A percentile compares a stretch with the other conserved stretches of the same genome.
These are phyloP conservation scores for Vitis vinifera DNA, from an alignment of 164 flowering plant species.

Conservation along the genomic window DNA sequence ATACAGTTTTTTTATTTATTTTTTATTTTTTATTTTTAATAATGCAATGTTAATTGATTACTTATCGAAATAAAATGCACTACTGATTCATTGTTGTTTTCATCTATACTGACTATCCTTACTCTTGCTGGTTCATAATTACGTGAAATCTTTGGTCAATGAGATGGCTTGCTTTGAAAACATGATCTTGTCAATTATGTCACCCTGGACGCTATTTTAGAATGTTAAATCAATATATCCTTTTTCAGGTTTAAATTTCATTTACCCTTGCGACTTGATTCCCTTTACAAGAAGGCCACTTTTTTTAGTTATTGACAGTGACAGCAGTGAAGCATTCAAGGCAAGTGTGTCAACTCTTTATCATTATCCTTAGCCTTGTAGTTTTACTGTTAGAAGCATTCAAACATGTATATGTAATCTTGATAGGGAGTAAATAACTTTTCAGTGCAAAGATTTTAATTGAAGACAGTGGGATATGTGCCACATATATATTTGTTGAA, in stretches of 20 bases:
- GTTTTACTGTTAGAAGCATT: background rate
- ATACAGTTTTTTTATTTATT: background rate
- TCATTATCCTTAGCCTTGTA: background rate
- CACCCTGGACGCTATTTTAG: background rate
- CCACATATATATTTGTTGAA: too few relatives aligned
- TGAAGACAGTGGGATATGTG: too few relatives aligned
- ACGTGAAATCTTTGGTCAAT: background rate
- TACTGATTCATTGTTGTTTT: background rate
- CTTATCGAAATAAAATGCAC: background rate
- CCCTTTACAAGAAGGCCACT: constrained; percentile 97
- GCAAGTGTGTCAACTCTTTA: constrained; percentile 33
- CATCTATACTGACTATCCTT: background rate
- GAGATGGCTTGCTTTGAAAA: background rate
- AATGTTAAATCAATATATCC: background rate
- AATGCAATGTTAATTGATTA: background rate
- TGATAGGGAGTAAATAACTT: background rate
- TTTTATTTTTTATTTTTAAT: background rate
- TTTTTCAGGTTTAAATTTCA: constrained; percentile 67
- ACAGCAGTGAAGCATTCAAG: constrained; percentile 81
- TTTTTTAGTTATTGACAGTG: constrained; percentile 81
- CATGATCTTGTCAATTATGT: background rate
- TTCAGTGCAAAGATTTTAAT: background rate
- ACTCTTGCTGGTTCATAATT: background rate
- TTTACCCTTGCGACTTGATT: constrained; percentile 80
- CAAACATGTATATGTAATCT: constrained; percentile 1